A percentile compares a stretch with the other conserved stretches of the same genome.
These are phyloP conservation scores for Stephania cephalantha DNA, from an alignment of 164 flowering plant genomes.

Conservation along the genomic window DNA sequence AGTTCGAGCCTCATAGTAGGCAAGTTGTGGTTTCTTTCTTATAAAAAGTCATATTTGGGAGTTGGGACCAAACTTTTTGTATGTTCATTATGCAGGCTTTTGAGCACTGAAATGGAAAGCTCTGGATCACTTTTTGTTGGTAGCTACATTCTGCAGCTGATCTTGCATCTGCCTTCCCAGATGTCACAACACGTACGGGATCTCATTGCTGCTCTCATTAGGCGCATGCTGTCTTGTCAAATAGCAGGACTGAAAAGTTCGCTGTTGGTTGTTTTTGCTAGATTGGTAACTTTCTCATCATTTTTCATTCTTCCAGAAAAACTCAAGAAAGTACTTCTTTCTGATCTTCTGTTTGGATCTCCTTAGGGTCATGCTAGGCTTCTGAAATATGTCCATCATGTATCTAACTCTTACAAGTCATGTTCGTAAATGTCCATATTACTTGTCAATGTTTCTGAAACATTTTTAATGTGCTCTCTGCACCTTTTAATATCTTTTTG, in stretches of 20 bases:
- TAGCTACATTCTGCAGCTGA: constrained; percentile 81
- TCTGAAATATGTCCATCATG: neutral
- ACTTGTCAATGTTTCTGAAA: neutral
- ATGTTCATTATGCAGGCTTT: constrained; percentile 52
- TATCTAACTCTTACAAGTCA: neutral
- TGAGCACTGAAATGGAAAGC: constrained; percentile 81
- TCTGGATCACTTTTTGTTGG: constrained; percentile 96
- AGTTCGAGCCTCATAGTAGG: too few species aligned
- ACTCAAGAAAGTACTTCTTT: neutral
- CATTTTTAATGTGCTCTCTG: neutral
- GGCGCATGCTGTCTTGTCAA: constrained; percentile 84
- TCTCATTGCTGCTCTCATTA: constrained; percentile 76
- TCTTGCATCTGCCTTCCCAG: constrained; percentile 76
- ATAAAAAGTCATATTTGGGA: too few species aligned
- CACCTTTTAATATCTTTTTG: neutral
- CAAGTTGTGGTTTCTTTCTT: too few species aligned
- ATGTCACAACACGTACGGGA: constrained; percentile 70
- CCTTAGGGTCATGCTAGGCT: neutral
- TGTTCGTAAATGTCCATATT: too few species aligned
- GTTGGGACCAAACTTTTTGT: too few species aligned
- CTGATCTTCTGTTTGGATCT: neutral
- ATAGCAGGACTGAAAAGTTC: constrained; percentile 74
- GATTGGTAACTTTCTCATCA: constrained; percentile 53
- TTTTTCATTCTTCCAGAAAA: neutral
- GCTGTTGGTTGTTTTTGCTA: constrained; percentile 76